A percentile compares a stretch with the other conserved stretches of the same genome.
Conservation (phyloP, 208 protist genomes). For the Jaenimonas drosophilae region DNA sequence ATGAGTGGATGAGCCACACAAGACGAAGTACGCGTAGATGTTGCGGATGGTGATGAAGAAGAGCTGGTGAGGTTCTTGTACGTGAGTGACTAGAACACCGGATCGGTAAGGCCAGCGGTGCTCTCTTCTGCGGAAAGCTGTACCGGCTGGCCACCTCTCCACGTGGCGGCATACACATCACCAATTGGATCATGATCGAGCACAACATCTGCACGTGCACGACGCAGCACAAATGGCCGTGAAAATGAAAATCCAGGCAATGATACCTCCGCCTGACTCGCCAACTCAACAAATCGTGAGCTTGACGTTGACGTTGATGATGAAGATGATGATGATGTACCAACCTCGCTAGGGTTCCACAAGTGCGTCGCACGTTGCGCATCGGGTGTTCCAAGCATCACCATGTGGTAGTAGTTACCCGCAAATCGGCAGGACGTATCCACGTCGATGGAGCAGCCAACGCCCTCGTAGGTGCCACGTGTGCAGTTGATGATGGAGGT, state of each 20-base stretch:
- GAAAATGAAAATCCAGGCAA: too few relatives aligned
- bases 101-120: conserved; percentile 47
- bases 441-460: conserved; percentile 24
- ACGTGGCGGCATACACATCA: conserved; percentile 37
- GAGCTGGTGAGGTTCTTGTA: neutral
- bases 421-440: conserved; percentile 16
- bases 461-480: conserved; percentile 52
- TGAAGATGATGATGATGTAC: neutral
- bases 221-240: conserved; percentile 10
- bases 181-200: conserved; percentile 53
- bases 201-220: conserved; percentile 27
- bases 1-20: too few relatives aligned
- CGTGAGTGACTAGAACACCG: conserved; percentile 33
- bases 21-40: neutral
- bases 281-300: neutral
- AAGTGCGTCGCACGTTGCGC: conserved; percentile 3
- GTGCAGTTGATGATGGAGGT: conserved; percentile 36
- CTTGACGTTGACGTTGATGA: neutral
- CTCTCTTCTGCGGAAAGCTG: conserved; percentile 15
- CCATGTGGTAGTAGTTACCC: conserved; percentile 46
- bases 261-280: neutral
- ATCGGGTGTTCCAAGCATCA: conserved; percentile 30
- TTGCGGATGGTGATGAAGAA: neutral
- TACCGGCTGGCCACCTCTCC: conserved; percentile 18
- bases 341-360: neutral